These are phyloP conservation scores for Aspergillus nanangensis DNA, from an alignment of 495 filamentous ascomycete genomes.

Conservation along the genomic window DNA sequence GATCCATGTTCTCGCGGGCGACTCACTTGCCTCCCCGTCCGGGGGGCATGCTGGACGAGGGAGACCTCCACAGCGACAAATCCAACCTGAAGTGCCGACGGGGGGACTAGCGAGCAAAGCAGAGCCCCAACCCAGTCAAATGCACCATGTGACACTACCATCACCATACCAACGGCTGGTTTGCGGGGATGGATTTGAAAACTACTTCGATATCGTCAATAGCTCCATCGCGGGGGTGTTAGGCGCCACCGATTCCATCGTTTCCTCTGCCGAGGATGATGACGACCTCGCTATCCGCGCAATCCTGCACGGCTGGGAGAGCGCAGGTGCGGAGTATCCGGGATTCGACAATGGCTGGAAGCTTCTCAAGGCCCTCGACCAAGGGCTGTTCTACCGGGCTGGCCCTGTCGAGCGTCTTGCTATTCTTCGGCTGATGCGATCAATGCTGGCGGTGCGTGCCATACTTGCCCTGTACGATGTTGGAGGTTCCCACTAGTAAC, in stretches of 20 bases:
- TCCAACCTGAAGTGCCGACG: no score
- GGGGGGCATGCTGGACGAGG: no score
- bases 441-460: constrained; percentile 4
- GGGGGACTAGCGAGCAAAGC: no score
- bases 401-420: constrained; percentile 8
- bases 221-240: neutral
- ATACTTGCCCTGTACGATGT: neutral
- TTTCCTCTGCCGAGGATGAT: constrained; percentile 5
- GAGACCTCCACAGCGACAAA: no score
- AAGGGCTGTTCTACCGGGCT: constrained; percentile 6
- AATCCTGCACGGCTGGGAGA: constrained; percentile 8
- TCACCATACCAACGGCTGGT: neutral
- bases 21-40: neutral
- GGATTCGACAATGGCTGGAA: constrained; percentile 4
- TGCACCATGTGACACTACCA: neutral
- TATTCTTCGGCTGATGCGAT: constrained; percentile 8
- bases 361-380: constrained; percentile 7
- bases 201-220: neutral
- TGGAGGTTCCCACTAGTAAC: neutral
- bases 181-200: neutral
- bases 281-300: constrained; percentile 12
- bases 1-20: constrained; percentile 3
- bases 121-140: no score
- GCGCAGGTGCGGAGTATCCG: neutral
- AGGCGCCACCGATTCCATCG: constrained; percentile 1